These are phyloP conservation scores for Schizosaccharomyces cryophilus DNA, from an alignment of 805 yeast genomes.

Conservation along the genomic window DNA sequence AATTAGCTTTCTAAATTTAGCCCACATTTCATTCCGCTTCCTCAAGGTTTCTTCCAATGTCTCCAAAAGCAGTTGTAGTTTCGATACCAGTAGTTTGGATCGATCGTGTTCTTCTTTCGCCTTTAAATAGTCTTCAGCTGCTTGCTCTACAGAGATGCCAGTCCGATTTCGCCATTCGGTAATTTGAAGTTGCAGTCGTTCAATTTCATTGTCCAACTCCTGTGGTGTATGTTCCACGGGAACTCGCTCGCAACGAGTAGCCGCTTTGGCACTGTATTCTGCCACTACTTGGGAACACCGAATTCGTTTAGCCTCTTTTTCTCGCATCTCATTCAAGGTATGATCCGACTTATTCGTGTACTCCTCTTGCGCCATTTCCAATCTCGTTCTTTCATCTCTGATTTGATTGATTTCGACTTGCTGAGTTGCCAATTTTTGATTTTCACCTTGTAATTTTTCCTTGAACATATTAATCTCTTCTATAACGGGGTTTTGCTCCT, in stretches of 20 bases:
- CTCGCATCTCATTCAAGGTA: background rate
- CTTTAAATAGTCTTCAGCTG: constrained; percentile 4
- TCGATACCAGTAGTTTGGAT: constrained; percentile 5
- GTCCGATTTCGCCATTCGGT: constrained; percentile 1
- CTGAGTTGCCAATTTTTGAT: background rate
- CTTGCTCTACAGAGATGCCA: constrained; percentile 6
- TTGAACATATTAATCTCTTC: background rate
- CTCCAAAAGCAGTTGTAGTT: background rate
- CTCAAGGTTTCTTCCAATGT: constrained; percentile 3
- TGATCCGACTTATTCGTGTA: background rate
- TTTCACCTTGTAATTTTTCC: background rate
- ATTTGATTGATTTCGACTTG: background rate
- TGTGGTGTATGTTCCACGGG: constrained; percentile 2
- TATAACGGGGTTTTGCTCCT: background rate
- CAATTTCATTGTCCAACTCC: constrained; percentile 2
- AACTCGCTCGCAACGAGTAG: background rate
- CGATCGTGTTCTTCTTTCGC: constrained; percentile 4
- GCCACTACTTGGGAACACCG: background rate
- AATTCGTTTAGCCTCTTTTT: background rate
- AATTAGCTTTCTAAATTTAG: constrained; percentile 7
- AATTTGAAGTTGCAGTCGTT: background rate
- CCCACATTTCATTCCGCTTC: constrained; percentile 6
- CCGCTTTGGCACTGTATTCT: background rate
- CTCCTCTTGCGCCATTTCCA: background rate
- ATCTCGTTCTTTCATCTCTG: background rate